phyloP scores from a whole-genome alignment of 495 filamentous ascomycete species.

The Xylaria sp. region DNA sequence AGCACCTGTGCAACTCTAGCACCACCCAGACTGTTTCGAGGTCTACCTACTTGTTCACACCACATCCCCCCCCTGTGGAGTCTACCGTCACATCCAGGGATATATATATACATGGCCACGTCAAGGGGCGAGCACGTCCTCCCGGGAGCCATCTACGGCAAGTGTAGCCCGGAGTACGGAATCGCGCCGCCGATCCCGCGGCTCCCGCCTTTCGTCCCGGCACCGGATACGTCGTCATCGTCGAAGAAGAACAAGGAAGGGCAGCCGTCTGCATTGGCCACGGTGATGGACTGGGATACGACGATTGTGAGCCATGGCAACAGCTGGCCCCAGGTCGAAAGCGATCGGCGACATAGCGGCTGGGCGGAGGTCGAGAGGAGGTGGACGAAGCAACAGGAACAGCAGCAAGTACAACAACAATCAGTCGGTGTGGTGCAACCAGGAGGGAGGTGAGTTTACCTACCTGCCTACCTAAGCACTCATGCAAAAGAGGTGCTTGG shows the following conservation, averaged over 20 bases:
- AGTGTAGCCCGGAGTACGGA: too few relatives aligned
- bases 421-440: background rate
- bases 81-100: background rate
- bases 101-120: too few relatives aligned
- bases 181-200: background rate
- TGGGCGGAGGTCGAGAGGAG: slow-evolving; percentile 39
- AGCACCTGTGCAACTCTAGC: background rate
- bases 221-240: slow-evolving; percentile 7
- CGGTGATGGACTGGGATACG: slow-evolving; percentile 36
- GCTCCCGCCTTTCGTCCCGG: slow-evolving; percentile 6
- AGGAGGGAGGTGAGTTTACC: slow-evolving; percentile 6
- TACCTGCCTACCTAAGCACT: background rate
- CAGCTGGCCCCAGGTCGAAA: slow-evolving; percentile 24
- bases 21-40: background rate
- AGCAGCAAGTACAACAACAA: slow-evolving; percentile 9
- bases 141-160: background rate
- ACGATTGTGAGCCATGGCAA: slow-evolving; percentile 28
- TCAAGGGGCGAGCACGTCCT: slow-evolving; percentile 7
- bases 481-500: background rate
- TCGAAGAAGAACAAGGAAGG: background rate
- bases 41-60: background rate
- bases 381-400: slow-evolving; percentile 26
- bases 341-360: slow-evolving; percentile 38
- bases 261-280: background rate
- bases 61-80: background rate